phyloP scores from a whole-genome alignment of 108 stramenopile genomes.

The Skeletonema menzelii region DNA sequence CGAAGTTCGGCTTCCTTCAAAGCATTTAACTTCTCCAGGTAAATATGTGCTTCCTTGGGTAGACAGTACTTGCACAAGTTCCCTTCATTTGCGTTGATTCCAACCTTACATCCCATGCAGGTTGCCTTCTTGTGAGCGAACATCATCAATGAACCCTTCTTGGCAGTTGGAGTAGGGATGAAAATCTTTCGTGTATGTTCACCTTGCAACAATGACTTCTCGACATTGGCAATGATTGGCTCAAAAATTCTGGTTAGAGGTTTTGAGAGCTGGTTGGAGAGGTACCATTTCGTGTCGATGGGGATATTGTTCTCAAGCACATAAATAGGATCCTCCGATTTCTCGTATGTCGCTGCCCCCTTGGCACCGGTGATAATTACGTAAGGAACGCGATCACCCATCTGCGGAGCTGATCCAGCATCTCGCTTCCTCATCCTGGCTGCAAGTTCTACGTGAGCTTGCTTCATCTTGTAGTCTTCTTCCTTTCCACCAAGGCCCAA shows the following conservation, averaged over 20 bases:
- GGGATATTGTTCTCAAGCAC: slow-evolving; percentile 97
- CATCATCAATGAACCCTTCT: slow-evolving; percentile 97
- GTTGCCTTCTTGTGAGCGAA: slow-evolving; percentile 95
- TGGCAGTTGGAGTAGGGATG: slow-evolving; percentile 93
- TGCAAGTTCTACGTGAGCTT: slow-evolving; percentile 99
- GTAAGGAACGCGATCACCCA: slow-evolving; percentile 99
- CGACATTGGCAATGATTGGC: slow-evolving; percentile 95
- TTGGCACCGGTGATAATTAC: slow-evolving; percentile 97
- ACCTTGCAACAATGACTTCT: slow-evolving; percentile 88
- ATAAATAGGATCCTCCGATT: slow-evolving; percentile 98
- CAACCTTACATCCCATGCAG: slow-evolving; percentile 96
- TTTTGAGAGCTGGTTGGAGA: slow-evolving; percentile 95
- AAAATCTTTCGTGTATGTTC: slow-evolving; percentile 98
- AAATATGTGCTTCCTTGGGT: slow-evolving; percentile 90
- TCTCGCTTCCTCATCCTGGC: slow-evolving; percentile 97
- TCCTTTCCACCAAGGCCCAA: slow-evolving; percentile 88
- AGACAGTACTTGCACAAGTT: slow-evolving; percentile 92
- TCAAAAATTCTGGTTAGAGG: slow-evolving; percentile 97
- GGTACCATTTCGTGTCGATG: slow-evolving; percentile 97
- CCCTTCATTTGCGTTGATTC: slow-evolving; percentile 79
- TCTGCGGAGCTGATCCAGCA: slow-evolving; percentile 96
- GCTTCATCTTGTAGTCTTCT: slow-evolving; percentile 96
- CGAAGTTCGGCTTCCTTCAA: slow-evolving; percentile 85
- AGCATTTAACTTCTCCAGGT: slow-evolving; percentile 84
- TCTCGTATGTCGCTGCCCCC: slow-evolving; percentile 93